Evolutionary conservation across 2,329 filamentous ascomycete species (phyloP).

Genomic region (Ustilaginoidea virens): DNA sequence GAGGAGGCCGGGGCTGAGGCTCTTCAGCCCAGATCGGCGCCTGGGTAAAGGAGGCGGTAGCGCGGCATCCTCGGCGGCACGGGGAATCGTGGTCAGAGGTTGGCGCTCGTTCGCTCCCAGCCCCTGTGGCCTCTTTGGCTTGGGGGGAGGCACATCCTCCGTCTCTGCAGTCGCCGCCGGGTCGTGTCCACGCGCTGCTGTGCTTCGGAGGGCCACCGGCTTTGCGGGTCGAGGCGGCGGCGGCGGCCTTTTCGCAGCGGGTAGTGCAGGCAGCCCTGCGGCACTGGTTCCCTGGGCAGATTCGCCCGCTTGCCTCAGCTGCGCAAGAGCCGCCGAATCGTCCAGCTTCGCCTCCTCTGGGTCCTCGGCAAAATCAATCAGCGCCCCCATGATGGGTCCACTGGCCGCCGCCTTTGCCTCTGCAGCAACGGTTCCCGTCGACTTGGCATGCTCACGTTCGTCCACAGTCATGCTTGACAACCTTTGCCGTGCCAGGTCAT

Average conservation of each 20-base stretch:
- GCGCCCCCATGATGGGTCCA: constrained; percentile 34
- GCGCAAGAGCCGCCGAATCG: constrained; percentile 16
- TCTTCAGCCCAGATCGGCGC: constrained; percentile 24
- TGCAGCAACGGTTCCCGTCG: too few species aligned
- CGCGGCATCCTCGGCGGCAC: constrained; percentile 9
- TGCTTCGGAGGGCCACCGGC: constrained; percentile 36
- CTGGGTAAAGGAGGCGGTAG: constrained; percentile 34
- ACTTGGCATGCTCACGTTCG: too few species aligned
- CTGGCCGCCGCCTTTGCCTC: constrained; percentile 10
- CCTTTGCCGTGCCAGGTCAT: constrained; percentile 15
- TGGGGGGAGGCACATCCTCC: constrained; percentile 21
- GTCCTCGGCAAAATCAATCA: constrained; percentile 47
- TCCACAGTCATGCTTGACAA: constrained; percentile 12
- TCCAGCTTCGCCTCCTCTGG: constrained; percentile 22
- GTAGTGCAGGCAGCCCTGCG: constrained; percentile 10
- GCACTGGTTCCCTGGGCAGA: constrained; percentile 11
- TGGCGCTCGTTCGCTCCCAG: constrained; percentile 15
- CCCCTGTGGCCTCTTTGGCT: constrained; percentile 19
- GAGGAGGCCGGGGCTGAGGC: constrained; percentile 16
- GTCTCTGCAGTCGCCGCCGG: not conserved
- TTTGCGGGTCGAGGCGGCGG: constrained; percentile 45
- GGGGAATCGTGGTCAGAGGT: constrained; percentile 21
- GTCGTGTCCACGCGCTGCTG: constrained; percentile 13
- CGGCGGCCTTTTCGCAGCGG: constrained; percentile 19
- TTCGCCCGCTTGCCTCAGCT: constrained; percentile 12